These are phyloP conservation scores for Tetrapisispora fleetii DNA, from an alignment of 805 yeast species.

Conservation along the genomic window DNA sequence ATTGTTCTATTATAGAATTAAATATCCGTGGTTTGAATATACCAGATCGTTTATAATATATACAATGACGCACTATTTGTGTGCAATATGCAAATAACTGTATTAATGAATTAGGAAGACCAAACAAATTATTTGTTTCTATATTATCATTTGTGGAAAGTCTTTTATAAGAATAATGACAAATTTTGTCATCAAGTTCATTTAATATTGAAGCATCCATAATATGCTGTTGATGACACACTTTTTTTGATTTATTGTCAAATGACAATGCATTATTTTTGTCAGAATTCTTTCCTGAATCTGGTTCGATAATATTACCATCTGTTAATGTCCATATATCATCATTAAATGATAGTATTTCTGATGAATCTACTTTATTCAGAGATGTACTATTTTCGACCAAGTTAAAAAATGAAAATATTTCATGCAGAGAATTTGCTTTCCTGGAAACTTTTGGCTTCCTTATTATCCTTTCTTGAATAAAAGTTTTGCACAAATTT, in stretches of 20 bases:
- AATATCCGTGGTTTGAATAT: slow-evolving; percentile 19
- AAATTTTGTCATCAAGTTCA: slow-evolving; percentile 17
- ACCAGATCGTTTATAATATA: slow-evolving; percentile 32
- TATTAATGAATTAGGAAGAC: slow-evolving; percentile 73
- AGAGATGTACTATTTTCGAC: slow-evolving; percentile 62
- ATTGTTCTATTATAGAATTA: slow-evolving; percentile 18
- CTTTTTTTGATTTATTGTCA: neutral
- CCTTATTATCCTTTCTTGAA: slow-evolving; percentile 54
- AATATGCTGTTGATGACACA: neutral
- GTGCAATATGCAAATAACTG: slow-evolving; percentile 64
- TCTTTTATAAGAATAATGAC: slow-evolving; percentile 4
- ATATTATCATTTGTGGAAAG: slow-evolving; percentile 32
- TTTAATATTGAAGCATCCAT: neutral
- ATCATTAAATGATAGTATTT: neutral
- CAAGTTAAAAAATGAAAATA: slow-evolving; percentile 62
- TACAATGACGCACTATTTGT: slow-evolving; percentile 51
- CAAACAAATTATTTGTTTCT: slow-evolving; percentile 73
- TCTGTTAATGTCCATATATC: too few relatives aligned
- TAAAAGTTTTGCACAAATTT: slow-evolving; percentile 65
- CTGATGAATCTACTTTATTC: slow-evolving; percentile 13
- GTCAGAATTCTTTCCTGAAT: too few relatives aligned
- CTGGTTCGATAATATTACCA: too few relatives aligned
- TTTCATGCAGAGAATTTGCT: slow-evolving; percentile 68
- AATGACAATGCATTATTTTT: too few relatives aligned
- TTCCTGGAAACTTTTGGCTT: slow-evolving; percentile 62